Evolutionary conservation across 108 stramenopile genomes (phyloP), one percentile per base, ranked within the genome.

Genomic region (Stephanodiscus triporus): DNA sequence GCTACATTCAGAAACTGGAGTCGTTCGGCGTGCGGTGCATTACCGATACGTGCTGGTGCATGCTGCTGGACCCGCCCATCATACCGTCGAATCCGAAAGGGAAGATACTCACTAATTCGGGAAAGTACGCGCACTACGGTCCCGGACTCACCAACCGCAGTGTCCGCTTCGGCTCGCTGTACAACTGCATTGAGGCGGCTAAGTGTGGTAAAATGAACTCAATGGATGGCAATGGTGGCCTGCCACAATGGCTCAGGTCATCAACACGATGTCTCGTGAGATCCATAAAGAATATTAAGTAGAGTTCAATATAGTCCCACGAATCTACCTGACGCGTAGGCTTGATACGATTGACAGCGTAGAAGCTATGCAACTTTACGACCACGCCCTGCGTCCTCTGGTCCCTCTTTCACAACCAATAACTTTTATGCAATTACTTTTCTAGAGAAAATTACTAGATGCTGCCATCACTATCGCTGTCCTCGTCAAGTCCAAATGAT

Each of bases 41-140:
- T n/a, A 84, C 85, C 67, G 94, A 95, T 68, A 95, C 94, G 2
- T 95, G 94, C 62, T 95, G 94, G 94, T 95, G 94, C 61, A 95
- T 95, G 94, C 81, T 95, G 13, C 57, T 91, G 58, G 84, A 95
- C 50, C 85, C 89, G 20, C 93, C 93, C 0, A 84, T 94, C 64
- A 89, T 94, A 23, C 92, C 92, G 11, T 55, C 66, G 19, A 56
- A 83, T 19, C 70, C 76, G 0, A 68, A 76, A 50, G 82, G 85
- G 20, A 78, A 53, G n/a, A 89, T 91, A 43, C 49, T 92, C 68
- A 92, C 91, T 16, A 92, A 91, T 54, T 88, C 87, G 73, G 94
- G 88, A 11, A 95, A 95, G 58, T 95, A 95, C 77, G 94, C 88
- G 3, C 87, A 87, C 59, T 85, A 86, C 73, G 91, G 91, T 34